Percentiles rank a stretch among this genome's conserved stretches.
These are phyloP conservation scores for Peltaster fructicola DNA, from an alignment of 2,329 filamentous ascomycete species.

Conservation along the genomic window DNA sequence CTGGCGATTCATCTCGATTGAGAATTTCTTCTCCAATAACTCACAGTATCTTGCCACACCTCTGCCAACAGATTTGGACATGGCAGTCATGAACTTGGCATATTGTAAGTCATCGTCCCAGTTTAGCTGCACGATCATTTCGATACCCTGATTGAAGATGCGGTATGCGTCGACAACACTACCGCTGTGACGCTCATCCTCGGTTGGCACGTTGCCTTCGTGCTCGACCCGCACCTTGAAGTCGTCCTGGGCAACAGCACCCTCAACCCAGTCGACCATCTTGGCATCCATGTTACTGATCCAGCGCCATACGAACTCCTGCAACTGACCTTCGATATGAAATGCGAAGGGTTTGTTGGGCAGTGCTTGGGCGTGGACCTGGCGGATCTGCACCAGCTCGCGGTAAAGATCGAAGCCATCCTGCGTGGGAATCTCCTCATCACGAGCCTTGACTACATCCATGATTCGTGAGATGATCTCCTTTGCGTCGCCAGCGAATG, in stretches of 20 bases:
- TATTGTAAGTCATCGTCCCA: constrained; percentile 92
- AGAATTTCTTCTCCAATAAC: constrained; percentile 66
- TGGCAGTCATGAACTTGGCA: constrained; percentile 89
- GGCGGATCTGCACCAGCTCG: constrained; percentile 68
- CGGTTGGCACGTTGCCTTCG: constrained; percentile 35
- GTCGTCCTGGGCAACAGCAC: constrained; percentile 76
- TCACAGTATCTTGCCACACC: constrained; percentile 86
- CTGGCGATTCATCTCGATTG: constrained; percentile 80
- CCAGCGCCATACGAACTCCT: constrained; percentile 94
- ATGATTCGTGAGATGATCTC: constrained; percentile 73
- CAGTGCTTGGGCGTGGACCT: constrained; percentile 59
- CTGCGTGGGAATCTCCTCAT: constrained; percentile 63
- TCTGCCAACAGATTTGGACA: constrained; percentile 67
- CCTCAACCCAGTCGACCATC: constrained; percentile 68
- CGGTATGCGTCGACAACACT: constrained; percentile 88
- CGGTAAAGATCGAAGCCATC: constrained; percentile 91
- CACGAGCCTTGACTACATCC: constrained; percentile 48
- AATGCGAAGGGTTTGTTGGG: constrained; percentile 64
- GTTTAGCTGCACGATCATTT: constrained; percentile 68
- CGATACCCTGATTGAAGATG: constrained; percentile 79
- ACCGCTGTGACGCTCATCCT: constrained; percentile 78
- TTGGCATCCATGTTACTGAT: constrained; percentile 64
- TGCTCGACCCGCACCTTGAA: constrained; percentile 56
- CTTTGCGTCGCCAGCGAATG: constrained; percentile 75
- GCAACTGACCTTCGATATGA: constrained; percentile 67